These are phyloP conservation scores for Imleria badia DNA, from an alignment of 768 basidiomycete genomes.

Conservation along the genomic window DNA sequence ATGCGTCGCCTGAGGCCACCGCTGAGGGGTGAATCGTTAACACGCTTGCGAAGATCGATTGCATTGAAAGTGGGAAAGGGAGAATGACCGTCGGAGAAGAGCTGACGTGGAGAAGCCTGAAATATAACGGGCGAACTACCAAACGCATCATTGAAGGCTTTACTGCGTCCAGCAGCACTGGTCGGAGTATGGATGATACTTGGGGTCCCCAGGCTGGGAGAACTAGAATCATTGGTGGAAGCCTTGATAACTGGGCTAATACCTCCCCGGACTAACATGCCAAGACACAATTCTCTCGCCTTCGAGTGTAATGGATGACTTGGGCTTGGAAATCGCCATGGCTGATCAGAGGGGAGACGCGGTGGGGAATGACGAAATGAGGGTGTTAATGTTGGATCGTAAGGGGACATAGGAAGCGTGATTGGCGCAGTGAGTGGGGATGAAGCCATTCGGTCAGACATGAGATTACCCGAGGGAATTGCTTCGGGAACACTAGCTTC, in stretches of 20 bases:
- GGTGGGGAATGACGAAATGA: conserved; percentile 78
- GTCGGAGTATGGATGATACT: conserved; percentile 32
- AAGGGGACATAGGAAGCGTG: conserved; percentile 64
- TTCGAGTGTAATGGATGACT: conserved; percentile 72
- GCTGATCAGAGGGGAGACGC: conserved; percentile 73
- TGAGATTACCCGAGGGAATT: background rate
- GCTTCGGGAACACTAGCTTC: conserved; percentile 1
- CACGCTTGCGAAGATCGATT: conserved; percentile 34
- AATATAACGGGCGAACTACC: conserved; percentile 41
- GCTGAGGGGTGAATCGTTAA: conserved; percentile 51
- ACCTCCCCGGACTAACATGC: conserved; percentile 56
- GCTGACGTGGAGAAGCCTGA: conserved; percentile 41
- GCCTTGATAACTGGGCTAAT: conserved; percentile 48
- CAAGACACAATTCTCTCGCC: conserved; percentile 62
- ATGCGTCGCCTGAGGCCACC: conserved; percentile 29
- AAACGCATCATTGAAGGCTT: conserved; percentile 29
- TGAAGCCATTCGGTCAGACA: conserved; percentile 9
- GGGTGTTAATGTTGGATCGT: conserved; percentile 71
- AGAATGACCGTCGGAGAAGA: conserved; percentile 37
- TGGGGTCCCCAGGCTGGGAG: conserved; percentile 30
- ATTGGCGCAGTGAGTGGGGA: conserved; percentile 29
- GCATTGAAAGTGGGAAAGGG: conserved; percentile 33
- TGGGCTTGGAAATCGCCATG: conserved; percentile 80
- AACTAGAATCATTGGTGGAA: conserved; percentile 27
- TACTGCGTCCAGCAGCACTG: conserved; percentile 26